Evolutionary conservation across 2,329 filamentous ascomycete genomes (phyloP), one percentile per base, ranked within the genome.

Genomic region (Hypoxylon rubiginosum): DNA sequence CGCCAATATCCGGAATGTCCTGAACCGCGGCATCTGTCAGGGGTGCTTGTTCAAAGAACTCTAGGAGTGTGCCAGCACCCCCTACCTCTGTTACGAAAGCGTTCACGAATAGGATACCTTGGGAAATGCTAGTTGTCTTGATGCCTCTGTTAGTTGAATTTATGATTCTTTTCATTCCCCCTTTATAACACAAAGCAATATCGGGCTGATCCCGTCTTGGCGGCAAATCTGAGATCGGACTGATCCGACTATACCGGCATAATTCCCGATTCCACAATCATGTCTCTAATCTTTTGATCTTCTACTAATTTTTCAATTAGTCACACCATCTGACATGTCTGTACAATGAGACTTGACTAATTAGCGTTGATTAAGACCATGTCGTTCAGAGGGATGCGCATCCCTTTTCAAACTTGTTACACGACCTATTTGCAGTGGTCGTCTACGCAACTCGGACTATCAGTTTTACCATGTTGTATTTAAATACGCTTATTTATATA

Each of bases 221-320:
- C 52, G 21, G 53, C 10, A 46, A 30, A 15, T 26, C 11, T 34
- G 26, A 15, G 17, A 9, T 30, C 55, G 55, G 55, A 6, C 7
- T 50, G 36, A 58, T 19, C 55, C 55, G 55, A 41, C 28, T 32
- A 10, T n/a, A 43, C 24, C 46, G 46, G 55, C 24, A 51, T 21
- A 26, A 58, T 24, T 17, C 6, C 55, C 55, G 45, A 58, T 43
- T 21, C 30, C 21, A 34, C 30, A 19, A 21, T n/a, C n/a, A n/a
- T n/a, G n/a, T 19, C 39, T 15, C 3, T 17, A 43, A 17, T 43
- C 32, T 34, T 34, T 11, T 10, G 9, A 34, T 34, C 9, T 34
- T 11, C 32, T 13, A 41, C n/a, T n/a, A 41, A 5, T 1, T 41
- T 41, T 13, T 17, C 7, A 17, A 5, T 2, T 17, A 41, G 11